Evolutionary conservation across 2,329 filamentous ascomycete species (phyloP), one percentile per base, ranked within the genome.

Genomic region (Claviceps africana): DNA sequence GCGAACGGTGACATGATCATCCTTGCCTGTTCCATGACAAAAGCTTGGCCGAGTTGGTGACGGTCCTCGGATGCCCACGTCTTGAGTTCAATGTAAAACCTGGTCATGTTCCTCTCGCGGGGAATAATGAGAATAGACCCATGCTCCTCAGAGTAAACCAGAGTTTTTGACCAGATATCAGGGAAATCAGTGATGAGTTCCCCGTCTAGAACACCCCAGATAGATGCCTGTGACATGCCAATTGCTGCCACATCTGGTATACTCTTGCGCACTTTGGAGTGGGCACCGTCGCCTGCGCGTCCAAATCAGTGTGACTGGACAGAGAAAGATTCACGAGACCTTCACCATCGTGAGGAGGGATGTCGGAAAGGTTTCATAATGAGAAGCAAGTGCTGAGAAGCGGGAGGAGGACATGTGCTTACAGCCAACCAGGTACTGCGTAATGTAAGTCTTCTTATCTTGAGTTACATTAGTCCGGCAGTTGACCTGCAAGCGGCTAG

Each of bases 101-200:
- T 77, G 0, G 83, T 87, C 76, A 87, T 80, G 60, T 85, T 84
- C 43, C 82, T 73, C 64, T 88, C 84, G 40, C 84, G 77, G 4
- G 85, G 85, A 51, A 87, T 83, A 63, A 85, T 83, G n/a, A 88
- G 72, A 46, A 87, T 80, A 0, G 83, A 85, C 2, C 84, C 84
- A 45, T 79, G 73, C 54, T 78, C 73, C 55, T 86, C 78, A 2
- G 80, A 83, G 57, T 83, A 82, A 8, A 86, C 74, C 0, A 85
- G 75, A 0, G 82, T 82, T 67, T 87, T 87, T 64, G 79, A 84
- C 82, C 83, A 87, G 48, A 87, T 77, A 59, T 87, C 83, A 1
- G 84, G 84, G 58, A 88, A 87, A 62, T 86, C 75, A 8, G 83
- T 87, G 44, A 83, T 78, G 10, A 87, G 67, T 62, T 81, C 78